Evolutionary conservation across 1,139 yeast genomes (phyloP).

Genomic region (Zygosaccharomyces pseudobailii): DNA sequence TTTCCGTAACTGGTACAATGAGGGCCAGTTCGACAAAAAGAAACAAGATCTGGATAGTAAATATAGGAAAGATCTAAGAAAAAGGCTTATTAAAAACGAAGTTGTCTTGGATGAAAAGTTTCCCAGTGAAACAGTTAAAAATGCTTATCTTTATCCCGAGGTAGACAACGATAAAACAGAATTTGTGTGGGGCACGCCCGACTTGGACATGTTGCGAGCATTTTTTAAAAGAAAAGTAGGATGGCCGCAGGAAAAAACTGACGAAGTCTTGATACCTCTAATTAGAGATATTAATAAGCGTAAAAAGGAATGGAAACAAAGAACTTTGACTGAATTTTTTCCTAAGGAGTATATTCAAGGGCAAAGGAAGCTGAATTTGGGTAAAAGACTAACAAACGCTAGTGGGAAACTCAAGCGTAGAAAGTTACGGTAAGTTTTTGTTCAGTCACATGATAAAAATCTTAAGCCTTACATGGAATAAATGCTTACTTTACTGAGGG

Average conservation of each 20-base stretch:
- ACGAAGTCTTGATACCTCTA: constrained; percentile 85
- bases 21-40: constrained; percentile 38
- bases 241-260: constrained; percentile 74
- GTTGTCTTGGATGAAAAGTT: constrained; percentile 51
- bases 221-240: constrained; percentile 67
- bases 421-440: constrained; percentile 9
- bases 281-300: constrained; percentile 70
- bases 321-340: constrained; percentile 56
- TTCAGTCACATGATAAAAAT: no score
- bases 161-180: constrained; percentile 75
- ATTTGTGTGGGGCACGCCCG: constrained; percentile 90
- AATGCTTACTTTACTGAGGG: neutral
- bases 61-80: constrained; percentile 54
- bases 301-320: constrained; percentile 50
- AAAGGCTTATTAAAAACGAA: constrained; percentile 50
- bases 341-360: constrained; percentile 42
- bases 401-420: constrained; percentile 44
- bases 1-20: constrained; percentile 53
- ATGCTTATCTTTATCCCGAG: constrained; percentile 74
- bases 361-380: constrained; percentile 45
- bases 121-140: constrained; percentile 63
- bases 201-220: constrained; percentile 69
- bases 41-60: constrained; percentile 40
- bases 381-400: constrained; percentile 59
- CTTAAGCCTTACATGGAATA: no score